Base-by-base conservation (phyloP, 306 rosid genomes). In the Malus asiatica region DNA sequence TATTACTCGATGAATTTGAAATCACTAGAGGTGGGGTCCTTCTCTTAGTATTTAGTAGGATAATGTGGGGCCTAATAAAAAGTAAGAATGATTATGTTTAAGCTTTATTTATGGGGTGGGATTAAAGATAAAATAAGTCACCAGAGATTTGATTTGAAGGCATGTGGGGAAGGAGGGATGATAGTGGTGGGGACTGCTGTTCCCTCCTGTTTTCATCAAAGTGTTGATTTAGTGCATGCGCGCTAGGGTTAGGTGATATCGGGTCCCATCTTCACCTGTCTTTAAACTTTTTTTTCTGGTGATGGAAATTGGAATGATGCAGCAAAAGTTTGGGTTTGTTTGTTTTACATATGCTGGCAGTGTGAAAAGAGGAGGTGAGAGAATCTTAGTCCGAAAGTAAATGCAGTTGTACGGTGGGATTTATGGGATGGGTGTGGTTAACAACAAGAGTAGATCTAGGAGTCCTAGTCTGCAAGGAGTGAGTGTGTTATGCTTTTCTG, bases 151-250 rank as follows among this genome's bases (percentile, higher is more conserved):
- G 88, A 84, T 38, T 38, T 6, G 42, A 38, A 83, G 79, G 84
- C 86, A 83, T 67, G 85, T 38, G 42, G 42, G 42, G 42, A 38
- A 38, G 42, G 42, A 81, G 85, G 78, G 79, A 76, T 83, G 75
- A 80, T 81, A 87, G 88, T 88, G 93, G 94, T 83, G 88, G 86
- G 83, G 66, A 89, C 81, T 87, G 90, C 88, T 88, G 89, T 80
- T 85, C 74, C 75, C 81, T 76, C 42, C 42, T 38, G 2, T 38
- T 38, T 38, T 42, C 45, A 42, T 42, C 12, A 42, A 42, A 42
- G 45, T 42, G 84, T 81, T 84, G 88, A 85, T 76, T 73, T 75
- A 78, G 87, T 77, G 96, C 97, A 92, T 88, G 97, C 96, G 96
- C 86, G 91, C 88, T 82, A 66, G 90, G 88, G 3, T 42, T 3